Base-by-base conservation (phyloP, 805 yeast genomes). In the Starmerella scarabaei region DNA sequence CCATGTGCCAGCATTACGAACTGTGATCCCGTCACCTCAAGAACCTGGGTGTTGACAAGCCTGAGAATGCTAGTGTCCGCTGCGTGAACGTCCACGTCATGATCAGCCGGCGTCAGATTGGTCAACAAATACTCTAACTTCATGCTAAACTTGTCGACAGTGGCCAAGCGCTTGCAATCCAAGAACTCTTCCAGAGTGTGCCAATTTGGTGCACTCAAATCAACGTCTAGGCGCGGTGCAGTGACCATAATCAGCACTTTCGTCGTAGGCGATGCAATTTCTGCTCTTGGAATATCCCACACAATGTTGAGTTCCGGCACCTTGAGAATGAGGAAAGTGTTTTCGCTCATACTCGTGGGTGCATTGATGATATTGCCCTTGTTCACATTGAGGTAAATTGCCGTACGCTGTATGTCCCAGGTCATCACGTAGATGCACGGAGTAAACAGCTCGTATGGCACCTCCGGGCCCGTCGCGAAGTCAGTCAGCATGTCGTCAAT, bases 331-430 rank as follows among this genome's bases (percentile, higher is more conserved):
- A 88, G 44, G 51, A 75, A 88, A 26, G 77, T 72, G 57, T 91
- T 91, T 44, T 79, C 91, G 38, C 71, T 72, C 50, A 80, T 75
- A 53, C 85, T 95, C 30, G 85, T 61, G 0, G 97, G 94, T 51
- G 84, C 81, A 57, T 85, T 80, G 48, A 91, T 77, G 52, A 91
- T 81, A 56, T 91, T 91, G 31, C 74, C 72, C 53, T 84, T 94
- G 57, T 91, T 91, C 21, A 84, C 77, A 56, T 86, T 86, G 42
- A 88, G 58, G 53, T 64, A 80, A 6, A 88, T 57, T 24, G 71
- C 68, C 50, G 79, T 78, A 29, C 72, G 60, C 4, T 52, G 43
- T 19, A 83, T 53, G 1, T 64, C 59, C 85, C 93, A 79, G 26
- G 68, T 64, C 18, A 85, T 47, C 1, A 57, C 53, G 55, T 83